Percentiles rank a stretch among this genome's conserved stretches.
Conservation (phyloP, 2,329 filamentous ascomycete species). For the Aspergillus sp. region DNA sequence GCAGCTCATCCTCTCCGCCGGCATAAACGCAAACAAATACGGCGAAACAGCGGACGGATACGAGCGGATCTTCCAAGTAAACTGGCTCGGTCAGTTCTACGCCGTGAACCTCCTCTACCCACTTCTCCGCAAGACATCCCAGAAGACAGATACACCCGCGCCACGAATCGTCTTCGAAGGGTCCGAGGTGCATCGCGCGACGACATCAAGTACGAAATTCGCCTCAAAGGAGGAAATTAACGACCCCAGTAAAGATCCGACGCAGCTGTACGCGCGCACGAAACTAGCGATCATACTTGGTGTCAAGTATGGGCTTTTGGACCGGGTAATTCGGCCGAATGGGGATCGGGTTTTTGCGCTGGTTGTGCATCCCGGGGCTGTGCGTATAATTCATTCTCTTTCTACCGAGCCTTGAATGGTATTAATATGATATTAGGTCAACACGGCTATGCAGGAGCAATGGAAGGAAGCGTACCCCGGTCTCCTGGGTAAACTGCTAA, state of each 20-base stretch:
- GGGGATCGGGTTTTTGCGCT: conserved; percentile 43
- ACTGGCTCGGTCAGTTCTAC: conserved; percentile 48
- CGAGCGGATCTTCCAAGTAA: conserved; percentile 44
- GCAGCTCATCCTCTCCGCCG: conserved; percentile 42
- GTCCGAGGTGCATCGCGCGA: conserved; percentile 43
- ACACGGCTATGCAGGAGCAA: conserved; percentile 47
- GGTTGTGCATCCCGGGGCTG: conserved; percentile 43
- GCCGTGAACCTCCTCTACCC: conserved; percentile 45
- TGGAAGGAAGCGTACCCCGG: conserved; percentile 50
- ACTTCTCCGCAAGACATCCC: conserved; percentile 42
- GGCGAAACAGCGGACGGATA: conserved; percentile 39
- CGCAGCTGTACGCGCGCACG: conserved; percentile 42
- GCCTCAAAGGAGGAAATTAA: conserved; percentile 46
- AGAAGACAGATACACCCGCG: conserved; percentile 31
- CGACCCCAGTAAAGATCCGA: conserved; percentile 32
- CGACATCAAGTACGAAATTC: conserved; percentile 41
- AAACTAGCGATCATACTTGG: conserved; percentile 48
- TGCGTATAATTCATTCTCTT: not conserved
- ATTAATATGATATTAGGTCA: conserved; percentile 32
- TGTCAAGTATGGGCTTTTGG: conserved; percentile 43
- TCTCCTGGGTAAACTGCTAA: conserved; percentile 40
- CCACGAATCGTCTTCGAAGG: conserved; percentile 45
- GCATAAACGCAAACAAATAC: conserved; percentile 46
- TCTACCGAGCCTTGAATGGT: not conserved
- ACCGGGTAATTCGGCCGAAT: conserved; percentile 45